Conservation (phyloP, 306 rosid species). For the Glycine latifolia region DNA sequence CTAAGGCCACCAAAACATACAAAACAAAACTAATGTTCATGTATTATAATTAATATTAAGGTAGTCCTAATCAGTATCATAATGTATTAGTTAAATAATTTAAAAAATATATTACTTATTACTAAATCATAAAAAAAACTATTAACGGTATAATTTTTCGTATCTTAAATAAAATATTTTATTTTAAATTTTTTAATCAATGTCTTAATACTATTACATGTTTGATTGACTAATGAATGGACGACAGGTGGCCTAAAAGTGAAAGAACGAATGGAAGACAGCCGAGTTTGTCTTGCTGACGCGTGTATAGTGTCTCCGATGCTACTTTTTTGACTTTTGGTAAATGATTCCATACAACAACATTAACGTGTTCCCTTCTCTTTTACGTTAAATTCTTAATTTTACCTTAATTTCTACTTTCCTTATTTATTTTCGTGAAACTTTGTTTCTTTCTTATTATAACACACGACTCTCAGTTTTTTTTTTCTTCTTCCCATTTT, state of each 20-base stretch:
- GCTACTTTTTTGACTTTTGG: constrained; percentile 63
- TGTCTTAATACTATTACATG: not conserved
- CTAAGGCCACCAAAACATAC: constrained; percentile 20
- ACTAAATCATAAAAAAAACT: no score
- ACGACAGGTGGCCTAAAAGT: constrained; percentile 51
- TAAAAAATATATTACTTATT: no score
- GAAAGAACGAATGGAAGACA: constrained; percentile 57
- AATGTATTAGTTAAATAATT: no score
- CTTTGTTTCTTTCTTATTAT: not conserved
- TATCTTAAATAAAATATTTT: no score
- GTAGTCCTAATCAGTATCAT: no score
- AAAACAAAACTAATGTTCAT: constrained; percentile 7
- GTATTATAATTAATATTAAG: not conserved
- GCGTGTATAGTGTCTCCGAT: constrained; percentile 70
- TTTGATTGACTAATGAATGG: not conserved
- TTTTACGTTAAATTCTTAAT: not conserved
- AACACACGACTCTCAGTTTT: no score
- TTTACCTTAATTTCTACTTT: not conserved
- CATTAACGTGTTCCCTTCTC: constrained; percentile 17
- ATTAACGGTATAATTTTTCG: no score
- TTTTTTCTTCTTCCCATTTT: no score
- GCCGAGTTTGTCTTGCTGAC: constrained; percentile 65
- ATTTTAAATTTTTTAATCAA: no score
- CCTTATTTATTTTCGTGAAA: not conserved
- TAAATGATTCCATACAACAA: constrained; percentile 27